Evolutionary conservation across 345 rosid species (phyloP).

Genomic region (Hibiscus tridactylites): DNA sequence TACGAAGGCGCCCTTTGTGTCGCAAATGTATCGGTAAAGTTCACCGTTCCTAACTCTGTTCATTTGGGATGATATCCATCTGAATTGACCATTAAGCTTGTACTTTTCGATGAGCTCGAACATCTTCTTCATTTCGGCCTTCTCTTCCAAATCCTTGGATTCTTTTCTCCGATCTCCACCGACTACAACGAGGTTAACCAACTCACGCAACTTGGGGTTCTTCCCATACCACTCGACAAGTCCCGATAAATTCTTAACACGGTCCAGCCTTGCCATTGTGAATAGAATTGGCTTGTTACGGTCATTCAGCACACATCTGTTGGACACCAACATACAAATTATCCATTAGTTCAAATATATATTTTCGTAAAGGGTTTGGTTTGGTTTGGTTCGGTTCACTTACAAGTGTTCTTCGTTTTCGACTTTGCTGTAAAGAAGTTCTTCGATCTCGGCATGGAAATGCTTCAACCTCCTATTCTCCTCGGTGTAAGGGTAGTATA

Average conservation of each 20-base stretch:
- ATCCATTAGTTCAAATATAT: neutral
- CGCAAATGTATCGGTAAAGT: constrained; percentile 58
- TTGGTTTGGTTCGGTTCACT: constrained; percentile 16
- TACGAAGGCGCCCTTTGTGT: constrained; percentile 57
- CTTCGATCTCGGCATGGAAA: constrained; percentile 70
- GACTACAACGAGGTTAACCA: constrained; percentile 75
- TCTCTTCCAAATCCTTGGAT: constrained; percentile 84
- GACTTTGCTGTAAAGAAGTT: constrained; percentile 73
- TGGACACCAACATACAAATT: neutral
- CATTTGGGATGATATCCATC: constrained; percentile 82
- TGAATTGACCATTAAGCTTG: constrained; percentile 55
- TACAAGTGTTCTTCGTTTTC: constrained; percentile 82
- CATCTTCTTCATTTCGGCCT: constrained; percentile 92
- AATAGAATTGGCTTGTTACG: constrained; percentile 71
- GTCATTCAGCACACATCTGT: constrained; percentile 77
- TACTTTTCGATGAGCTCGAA: constrained; percentile 46
- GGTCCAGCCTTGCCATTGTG: constrained; percentile 95
- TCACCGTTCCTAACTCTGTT: constrained; percentile 64
- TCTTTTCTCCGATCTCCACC: constrained; percentile 93
- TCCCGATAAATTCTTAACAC: constrained; percentile 80
- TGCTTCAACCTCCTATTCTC: constrained; percentile 56
- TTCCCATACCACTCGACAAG: constrained; percentile 95
- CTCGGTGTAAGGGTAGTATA: constrained; percentile 70
- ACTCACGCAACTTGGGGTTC: constrained; percentile 55
- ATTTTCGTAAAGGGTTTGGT: neutral